Base-by-base conservation (phyloP, 2,329 filamentous ascomycete species). In the Rhinocladiella mackenziei region DNA sequence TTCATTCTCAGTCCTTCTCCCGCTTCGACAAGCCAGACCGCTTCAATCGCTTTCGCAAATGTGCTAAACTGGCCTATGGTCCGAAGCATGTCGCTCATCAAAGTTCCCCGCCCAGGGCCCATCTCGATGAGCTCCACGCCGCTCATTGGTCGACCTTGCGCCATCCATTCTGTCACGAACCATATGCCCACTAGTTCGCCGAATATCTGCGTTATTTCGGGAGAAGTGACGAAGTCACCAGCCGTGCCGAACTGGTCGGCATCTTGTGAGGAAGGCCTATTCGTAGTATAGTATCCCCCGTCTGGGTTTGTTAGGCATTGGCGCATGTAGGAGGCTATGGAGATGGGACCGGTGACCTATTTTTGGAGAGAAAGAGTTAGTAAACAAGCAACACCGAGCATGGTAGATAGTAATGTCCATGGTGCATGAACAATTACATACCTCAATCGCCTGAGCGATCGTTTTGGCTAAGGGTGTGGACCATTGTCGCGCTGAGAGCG, bases 141-240 rank as follows among this genome's bases (percentile, higher is more conserved):
- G 20, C 76, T 73, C 49, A 71, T 78, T 43, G 78, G 84, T 48
- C 75, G 76, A 11, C 89, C 89, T 64, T 98, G 92, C 29, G 85
- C 84, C 64, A 97, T 86, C 91, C 92, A 98, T 73, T 98, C 92
- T 30, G 91, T 83, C 39, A 97, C 83, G 50, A 95, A 83, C 92
- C 92, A 98, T 57, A 98, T 79, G 3, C 88, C 92, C 44, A 97
- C 74, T 19, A 98, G 75, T 68, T 98, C 92, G 17, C 92, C 92
- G 67, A 98, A 98, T 9, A 97, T 78, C 63, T 97, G 92, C 1
- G 89, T 96, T 58, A 98, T 97, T 66, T 98, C 92, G 0, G 92
- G 92, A 0, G 89, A 96, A 0, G 92, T 98, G 39, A 97, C 84
- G 62, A 98, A 98, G 66, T 98, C 92, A 18, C 92, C 92, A 60